A percentile compares a stretch with the other conserved stretches of the same genome.
Evolutionary conservation across 192 early-diverging fungal species (phyloP).

Genomic region (Phlyctochytrium arcticum): DNA sequence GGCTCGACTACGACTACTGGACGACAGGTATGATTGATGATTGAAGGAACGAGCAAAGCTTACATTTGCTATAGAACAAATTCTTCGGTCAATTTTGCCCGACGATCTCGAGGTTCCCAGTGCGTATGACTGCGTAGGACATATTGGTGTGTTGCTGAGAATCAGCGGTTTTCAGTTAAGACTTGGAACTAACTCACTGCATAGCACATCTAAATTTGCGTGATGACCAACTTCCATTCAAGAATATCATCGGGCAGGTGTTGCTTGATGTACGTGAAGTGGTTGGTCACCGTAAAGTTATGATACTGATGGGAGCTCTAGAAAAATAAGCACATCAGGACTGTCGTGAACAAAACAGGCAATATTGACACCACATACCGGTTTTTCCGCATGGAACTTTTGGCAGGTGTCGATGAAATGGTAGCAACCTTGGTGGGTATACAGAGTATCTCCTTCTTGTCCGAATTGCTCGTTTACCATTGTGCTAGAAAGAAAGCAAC

Average conservation of each 20-base stretch:
- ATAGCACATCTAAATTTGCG: conserved; percentile 94
- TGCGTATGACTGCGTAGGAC: conserved; percentile 58
- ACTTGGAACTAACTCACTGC: no score
- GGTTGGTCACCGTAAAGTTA: not conserved
- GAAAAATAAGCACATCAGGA: conserved; percentile 84
- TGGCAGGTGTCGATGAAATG: conserved; percentile 86
- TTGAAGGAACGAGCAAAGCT: not conserved
- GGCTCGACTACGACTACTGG: conserved; percentile 86
- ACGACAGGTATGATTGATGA: conserved; percentile 52
- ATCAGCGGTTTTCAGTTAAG: no score
- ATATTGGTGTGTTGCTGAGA: conserved; percentile 80
- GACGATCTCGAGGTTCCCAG: conserved; percentile 76
- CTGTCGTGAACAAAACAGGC: conserved; percentile 96
- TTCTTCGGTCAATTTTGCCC: conserved; percentile 86
- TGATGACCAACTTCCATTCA: conserved; percentile 85
- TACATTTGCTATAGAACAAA: conserved; percentile 59
- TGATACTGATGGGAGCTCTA: conserved; percentile 7
- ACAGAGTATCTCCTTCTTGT: no score
- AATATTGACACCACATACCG: conserved; percentile 93
- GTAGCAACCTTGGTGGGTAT: conserved; percentile 72
- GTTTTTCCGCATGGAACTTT: conserved; percentile 94
- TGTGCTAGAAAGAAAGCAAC: conserved; percentile 80
- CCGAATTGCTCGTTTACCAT: no score
- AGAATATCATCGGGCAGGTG: conserved; percentile 87
- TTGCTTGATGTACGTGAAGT: conserved; percentile 74